Evolutionary conservation across 352 stramenopile species (phyloP).

Genomic region (Aphanomyces stellatus): DNA sequence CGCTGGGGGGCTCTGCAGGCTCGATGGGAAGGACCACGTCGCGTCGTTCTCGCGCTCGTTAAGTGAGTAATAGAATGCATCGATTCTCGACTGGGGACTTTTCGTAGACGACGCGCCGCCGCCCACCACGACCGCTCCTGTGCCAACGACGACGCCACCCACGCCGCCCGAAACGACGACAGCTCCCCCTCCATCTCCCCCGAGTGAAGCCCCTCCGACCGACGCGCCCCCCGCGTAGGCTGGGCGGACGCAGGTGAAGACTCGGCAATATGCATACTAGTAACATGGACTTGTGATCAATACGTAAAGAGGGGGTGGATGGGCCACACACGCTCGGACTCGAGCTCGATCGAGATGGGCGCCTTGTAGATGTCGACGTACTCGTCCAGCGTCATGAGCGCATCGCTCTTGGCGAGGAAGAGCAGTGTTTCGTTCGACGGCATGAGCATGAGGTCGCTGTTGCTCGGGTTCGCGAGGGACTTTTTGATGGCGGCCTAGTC

Average conservation of each 20-base stretch:
- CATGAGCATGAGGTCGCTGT: constrained; percentile 53
- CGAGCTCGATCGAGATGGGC: constrained; percentile 40
- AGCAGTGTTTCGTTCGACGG: constrained; percentile 46
- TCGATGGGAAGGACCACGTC: constrained; percentile 39
- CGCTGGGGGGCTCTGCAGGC: constrained; percentile 35
- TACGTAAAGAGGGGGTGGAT: constrained; percentile 61
- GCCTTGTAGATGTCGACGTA: constrained; percentile 37
- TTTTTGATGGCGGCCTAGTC: constrained; percentile 10
- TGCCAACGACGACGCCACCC: not conserved
- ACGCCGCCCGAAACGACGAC: not conserved
- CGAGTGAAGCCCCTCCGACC: not conserved
- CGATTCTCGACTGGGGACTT: no score
- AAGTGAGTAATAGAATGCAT: constrained; percentile 29
- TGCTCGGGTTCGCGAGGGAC: constrained; percentile 18
- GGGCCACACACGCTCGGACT: constrained; percentile 68
- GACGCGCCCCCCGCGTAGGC: not conserved
- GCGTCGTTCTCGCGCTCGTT: constrained; percentile 32
- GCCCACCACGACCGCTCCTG: no score
- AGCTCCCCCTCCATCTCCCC: not conserved
- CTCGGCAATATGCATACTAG: no score
- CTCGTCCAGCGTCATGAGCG: constrained; percentile 56
- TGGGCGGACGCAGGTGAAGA: no score
- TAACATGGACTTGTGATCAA: no score
- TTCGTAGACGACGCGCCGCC: not conserved
- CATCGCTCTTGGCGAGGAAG: constrained; percentile 42